Conservation (phyloP, 306 rosid genomes). For the Prunus armeniaca region DNA sequence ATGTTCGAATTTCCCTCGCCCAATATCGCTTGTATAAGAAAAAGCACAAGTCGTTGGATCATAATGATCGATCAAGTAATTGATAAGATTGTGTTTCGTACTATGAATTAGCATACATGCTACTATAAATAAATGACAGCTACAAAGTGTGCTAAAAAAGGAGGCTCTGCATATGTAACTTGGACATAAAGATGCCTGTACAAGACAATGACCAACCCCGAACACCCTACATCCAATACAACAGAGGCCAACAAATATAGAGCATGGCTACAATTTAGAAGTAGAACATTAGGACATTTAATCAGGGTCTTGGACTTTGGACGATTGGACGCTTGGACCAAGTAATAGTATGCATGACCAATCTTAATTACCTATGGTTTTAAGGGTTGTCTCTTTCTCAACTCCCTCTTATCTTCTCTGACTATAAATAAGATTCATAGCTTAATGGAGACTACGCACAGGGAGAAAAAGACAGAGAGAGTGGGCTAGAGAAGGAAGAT, state of each 20-base stretch:
- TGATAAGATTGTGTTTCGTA: too few species aligned
- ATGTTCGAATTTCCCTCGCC: neutral
- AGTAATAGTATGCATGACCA: neutral
- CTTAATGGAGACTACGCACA: neutral
- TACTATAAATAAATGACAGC: neutral
- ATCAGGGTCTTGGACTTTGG: conserved; percentile 12
- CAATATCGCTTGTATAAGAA: too few species aligned
- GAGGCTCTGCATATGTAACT: neutral
- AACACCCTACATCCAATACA: neutral
- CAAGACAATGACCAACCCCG: conserved; percentile 16
- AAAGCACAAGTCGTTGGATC: too few species aligned
- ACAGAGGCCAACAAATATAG: neutral
- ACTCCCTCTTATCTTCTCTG: neutral
- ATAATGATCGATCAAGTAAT: too few species aligned
- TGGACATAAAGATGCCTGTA: neutral
- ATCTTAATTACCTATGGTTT: neutral
- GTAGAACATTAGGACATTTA: neutral
- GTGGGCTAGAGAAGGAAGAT: conserved; percentile 4
- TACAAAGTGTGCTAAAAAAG: neutral
- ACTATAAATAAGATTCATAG: neutral
- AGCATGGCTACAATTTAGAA: neutral
- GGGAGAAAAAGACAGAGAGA: too few species aligned
- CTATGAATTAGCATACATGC: neutral
- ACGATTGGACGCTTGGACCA: neutral
- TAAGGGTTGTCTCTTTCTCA: neutral